Evolutionary conservation across 2,329 filamentous ascomycete species (phyloP).

Genomic region (Pseudogymnoascus sp.): DNA sequence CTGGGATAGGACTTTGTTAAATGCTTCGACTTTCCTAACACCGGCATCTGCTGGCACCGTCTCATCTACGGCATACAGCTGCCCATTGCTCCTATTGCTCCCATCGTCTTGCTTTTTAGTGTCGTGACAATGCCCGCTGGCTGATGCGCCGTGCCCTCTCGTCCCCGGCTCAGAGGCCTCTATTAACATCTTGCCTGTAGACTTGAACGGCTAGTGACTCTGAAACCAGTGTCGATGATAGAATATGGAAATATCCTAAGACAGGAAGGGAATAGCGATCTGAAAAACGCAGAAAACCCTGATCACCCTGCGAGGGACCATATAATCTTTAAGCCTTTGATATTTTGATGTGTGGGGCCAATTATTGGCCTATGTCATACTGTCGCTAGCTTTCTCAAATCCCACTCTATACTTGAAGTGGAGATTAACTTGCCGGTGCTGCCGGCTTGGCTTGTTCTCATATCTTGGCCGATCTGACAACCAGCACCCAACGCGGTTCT

Average conservation of each 20-base stretch:
- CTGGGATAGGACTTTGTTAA: background rate
- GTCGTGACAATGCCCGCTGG: background rate
- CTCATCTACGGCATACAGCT: background rate
- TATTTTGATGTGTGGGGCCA: too few species aligned
- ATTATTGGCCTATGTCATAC: too few species aligned
- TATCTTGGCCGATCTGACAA: too few species aligned
- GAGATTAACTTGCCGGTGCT: too few species aligned
- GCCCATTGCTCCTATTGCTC: background rate
- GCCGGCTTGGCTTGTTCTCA: too few species aligned
- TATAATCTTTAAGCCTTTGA: too few species aligned
- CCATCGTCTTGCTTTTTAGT: background rate
- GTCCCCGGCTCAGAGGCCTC: background rate
- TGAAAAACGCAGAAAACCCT: too few species aligned
- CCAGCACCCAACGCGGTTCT: too few species aligned
- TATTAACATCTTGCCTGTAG: background rate
- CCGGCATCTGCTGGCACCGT: background rate
- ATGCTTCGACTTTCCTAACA: background rate
- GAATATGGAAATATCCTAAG: background rate
- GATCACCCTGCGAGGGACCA: too few species aligned
- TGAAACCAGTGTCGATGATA: background rate
- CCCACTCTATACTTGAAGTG: too few species aligned
- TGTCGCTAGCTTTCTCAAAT: too few species aligned
- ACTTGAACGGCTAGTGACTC: background rate
- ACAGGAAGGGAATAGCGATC: background rate
- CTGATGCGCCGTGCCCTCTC: background rate